Base-by-base conservation (phyloP, 495 filamentous ascomycete genomes). In the Lasiosphaeriaceae sp. region DNA sequence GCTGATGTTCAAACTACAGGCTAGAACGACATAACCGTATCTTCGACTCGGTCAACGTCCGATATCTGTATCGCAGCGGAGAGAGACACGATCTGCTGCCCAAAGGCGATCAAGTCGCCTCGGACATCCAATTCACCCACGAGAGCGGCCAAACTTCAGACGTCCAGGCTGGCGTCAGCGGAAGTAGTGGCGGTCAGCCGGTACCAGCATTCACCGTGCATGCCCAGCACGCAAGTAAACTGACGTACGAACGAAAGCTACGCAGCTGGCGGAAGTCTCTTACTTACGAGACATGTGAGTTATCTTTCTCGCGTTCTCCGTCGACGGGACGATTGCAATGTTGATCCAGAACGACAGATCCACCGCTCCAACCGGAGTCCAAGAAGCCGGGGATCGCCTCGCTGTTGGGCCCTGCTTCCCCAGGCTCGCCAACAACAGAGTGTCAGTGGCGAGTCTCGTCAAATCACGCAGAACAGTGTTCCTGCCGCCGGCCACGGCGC, bases 201-300 rank as follows among this genome's bases (percentile, higher is more conserved):
- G 41, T 52, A 9, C 58, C 62, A 14, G 50, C 55, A 6, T 49
- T 65, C 12, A 59, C 56, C 0, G 62, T 62, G 22, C 62, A 65
- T 12, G 62, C 62, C 0, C 50, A 54, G 50, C 56, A 59, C 37
- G 62, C 52, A 16, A 59, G 41, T 41, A 61, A 60, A 56, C 23
- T 65, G 24, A 65, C 62, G 5, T 65, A 65, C 46, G 62, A 65
- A 50, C 47, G 62, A 21, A 65, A 59, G 21, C 52, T 65, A 4
- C 52, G 55, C 3, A 65, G 62, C 49, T 65, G 58, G 62, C 47
- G 62, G 4, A 61, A 61, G 56, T 47, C 58, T 7, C 52, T 65
- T 14, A 50, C 62, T 2, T 65, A 56, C 48, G 62, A 65, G 48
- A 55, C 55, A 1, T 65, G 60, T 58, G 22, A 31, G 54, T 35